Evolutionary conservation across 148 eudicot genomes (phyloP).

Genomic region (Silene latifolia): DNA sequence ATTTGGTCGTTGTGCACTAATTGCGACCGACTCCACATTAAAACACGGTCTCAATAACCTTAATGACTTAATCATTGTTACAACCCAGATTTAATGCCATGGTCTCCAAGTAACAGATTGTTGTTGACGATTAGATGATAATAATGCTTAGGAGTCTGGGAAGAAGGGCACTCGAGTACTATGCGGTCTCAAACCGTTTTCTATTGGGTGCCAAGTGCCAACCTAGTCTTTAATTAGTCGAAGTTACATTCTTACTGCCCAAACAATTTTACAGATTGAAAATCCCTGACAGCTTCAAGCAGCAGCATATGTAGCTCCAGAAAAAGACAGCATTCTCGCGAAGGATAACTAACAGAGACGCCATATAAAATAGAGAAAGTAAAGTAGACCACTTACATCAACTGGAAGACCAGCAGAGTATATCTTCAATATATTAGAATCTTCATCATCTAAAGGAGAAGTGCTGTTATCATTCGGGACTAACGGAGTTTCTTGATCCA

Average conservation of each 20-base stretch:
- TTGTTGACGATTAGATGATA: too few relatives aligned
- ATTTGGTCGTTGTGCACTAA: too few relatives aligned
- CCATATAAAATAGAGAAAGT: constrained; percentile 2
- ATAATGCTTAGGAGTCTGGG: too few relatives aligned
- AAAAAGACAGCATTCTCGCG: neutral
- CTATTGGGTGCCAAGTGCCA: neutral
- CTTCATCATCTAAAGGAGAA: constrained; percentile 39
- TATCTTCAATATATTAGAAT: constrained; percentile 52
- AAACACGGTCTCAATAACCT: too few relatives aligned
- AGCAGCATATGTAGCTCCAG: neutral
- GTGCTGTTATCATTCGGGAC: constrained; percentile 31
- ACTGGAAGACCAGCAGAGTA: constrained; percentile 57
- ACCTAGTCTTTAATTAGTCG: neutral
- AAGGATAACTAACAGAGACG: neutral
- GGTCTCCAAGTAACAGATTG: too few relatives aligned
- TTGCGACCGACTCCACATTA: too few relatives aligned
- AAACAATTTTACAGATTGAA: too few relatives aligned
- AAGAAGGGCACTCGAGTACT: too few relatives aligned
- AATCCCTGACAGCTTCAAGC: neutral
- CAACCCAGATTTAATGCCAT: too few relatives aligned
- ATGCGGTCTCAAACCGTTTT: too few relatives aligned
- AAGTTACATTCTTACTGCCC: too few relatives aligned
- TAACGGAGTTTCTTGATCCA: constrained; percentile 46
- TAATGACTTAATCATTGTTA: too few relatives aligned
- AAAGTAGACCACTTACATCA: constrained; percentile 47